Evolutionary conservation across 306 rosid genomes (phyloP), one percentile per base, ranked within the genome.

Genomic region (Dalbergia cultrata): DNA sequence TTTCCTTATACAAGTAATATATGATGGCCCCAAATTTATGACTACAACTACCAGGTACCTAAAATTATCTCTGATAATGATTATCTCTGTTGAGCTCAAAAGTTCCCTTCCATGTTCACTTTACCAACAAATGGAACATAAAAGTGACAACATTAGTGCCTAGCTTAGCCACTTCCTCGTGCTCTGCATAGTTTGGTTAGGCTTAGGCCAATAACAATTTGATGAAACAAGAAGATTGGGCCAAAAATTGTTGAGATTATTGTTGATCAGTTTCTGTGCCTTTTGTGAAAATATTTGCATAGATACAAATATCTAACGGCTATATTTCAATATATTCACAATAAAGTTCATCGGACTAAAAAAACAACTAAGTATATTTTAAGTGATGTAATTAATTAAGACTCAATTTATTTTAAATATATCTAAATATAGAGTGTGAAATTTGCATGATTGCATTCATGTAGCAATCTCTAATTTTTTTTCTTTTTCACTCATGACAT

Each of bases 111-210:
- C 59, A 19, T 67, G 52, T 77, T 60, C 59, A 9, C 60, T 50
- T 76, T 34, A 17, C 7, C 78, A 22, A 16, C 33, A 67, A 57
- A 19, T 45, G 69, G 17, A 81, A 67, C 80, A 74, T 13, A 45
- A 19, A 44, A 3, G 31, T 26, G 31, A 37, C 5, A 4, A 37
- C 39, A 22, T 4, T 18, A 37, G 21, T 81, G 57, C 21, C 17
- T 58, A 82, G 59, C 73, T 60, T 60, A 61, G 78, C 54, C 31
- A 61, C 60, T 67, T 44, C 54, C 54, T 61, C 10, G 67, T 82
- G 77, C 72, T 57, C 44, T 67, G 41, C 73, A 75, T 69, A 37
- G 56, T 50, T 70, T 33, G 18, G 82, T 69, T 69, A 17, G 67
- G 31, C 31, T 26, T 26, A 26, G 31, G 44, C 61, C 18, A 73